phyloP scores from a whole-genome alignment of 805 yeast species.

The Monosporozyma aerobia region DNA sequence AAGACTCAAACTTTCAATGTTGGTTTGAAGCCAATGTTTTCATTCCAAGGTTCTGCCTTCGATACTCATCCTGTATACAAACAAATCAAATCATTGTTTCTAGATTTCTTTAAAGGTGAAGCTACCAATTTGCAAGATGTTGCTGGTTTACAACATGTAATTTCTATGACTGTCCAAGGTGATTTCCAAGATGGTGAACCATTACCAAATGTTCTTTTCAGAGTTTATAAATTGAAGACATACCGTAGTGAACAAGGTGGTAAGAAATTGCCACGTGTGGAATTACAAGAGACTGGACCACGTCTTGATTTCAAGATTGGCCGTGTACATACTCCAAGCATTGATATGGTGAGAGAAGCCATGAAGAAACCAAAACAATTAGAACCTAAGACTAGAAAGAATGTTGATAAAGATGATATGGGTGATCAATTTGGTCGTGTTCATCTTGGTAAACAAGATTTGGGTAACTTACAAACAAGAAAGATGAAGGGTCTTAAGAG shows the following conservation, averaged over 20 bases:
- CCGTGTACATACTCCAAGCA: conserved; percentile 68
- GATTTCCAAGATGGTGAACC: conserved; percentile 60
- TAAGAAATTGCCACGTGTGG: conserved; percentile 78
- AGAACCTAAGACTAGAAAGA: conserved; percentile 77
- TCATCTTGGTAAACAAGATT: conserved; percentile 93
- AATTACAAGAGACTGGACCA: conserved; percentile 91
- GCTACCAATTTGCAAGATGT: conserved; percentile 78
- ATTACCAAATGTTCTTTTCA: conserved; percentile 75
- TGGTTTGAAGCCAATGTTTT: conserved; percentile 90
- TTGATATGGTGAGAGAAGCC: conserved; percentile 90
- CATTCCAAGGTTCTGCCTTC: conserved; percentile 86
- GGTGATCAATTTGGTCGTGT: conserved; percentile 97
- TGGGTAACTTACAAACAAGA: conserved; percentile 83
- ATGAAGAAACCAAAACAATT: conserved; percentile 69
- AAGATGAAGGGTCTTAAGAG: conserved; percentile 97
- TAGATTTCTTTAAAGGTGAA: conserved; percentile 87
- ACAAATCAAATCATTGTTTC: conserved; percentile 78
- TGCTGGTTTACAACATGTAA: conserved; percentile 88
- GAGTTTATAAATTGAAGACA: conserved; percentile 83
- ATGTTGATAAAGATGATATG: conserved; percentile 74
- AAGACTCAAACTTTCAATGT: conserved; percentile 68
- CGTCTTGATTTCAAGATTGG: conserved; percentile 89
- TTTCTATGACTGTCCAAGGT: conserved; percentile 68
- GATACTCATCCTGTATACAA: conserved; percentile 80
- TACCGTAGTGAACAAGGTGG: conserved; percentile 63